Percentiles rank a stretch among this genome's conserved stretches.
These are phyloP conservation scores for Metarhizium sp. DNA, from an alignment of 2,329 filamentous ascomycete genomes.

Conservation along the genomic window DNA sequence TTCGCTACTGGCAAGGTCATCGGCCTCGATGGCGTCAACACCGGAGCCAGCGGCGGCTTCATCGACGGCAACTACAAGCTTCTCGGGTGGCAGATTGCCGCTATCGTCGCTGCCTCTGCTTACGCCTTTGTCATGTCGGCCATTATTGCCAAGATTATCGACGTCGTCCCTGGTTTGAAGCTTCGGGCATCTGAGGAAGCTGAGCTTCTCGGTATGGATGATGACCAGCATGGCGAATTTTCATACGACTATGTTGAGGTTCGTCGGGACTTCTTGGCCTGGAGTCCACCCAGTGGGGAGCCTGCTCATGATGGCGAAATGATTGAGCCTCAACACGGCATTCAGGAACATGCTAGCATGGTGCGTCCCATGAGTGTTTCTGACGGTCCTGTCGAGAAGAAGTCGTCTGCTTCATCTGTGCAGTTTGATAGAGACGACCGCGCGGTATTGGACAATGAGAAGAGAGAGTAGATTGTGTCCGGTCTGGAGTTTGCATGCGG, in stretches of 20 bases:
- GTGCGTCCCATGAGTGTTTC: conserved; percentile 17
- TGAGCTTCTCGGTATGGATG: conserved; percentile 80
- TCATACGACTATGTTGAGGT: conserved; percentile 89
- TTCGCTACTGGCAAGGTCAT: conserved; percentile 64
- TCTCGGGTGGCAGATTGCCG: conserved; percentile 73
- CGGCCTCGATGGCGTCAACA: conserved; percentile 69
- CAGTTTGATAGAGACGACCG: conserved; percentile 4
- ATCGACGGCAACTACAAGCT: conserved; percentile 65
- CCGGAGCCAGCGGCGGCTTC: conserved; percentile 57
- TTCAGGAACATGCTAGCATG: conserved; percentile 50
- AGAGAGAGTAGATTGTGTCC: conserved; percentile 1
- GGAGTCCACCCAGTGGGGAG: conserved; percentile 67
- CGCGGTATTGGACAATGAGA: conserved; percentile 1
- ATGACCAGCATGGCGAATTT: conserved; percentile 84
- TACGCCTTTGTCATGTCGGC: conserved; percentile 70
- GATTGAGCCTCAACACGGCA: conserved; percentile 60
- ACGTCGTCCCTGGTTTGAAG: conserved; percentile 67
- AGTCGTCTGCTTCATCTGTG: conserved; percentile 7
- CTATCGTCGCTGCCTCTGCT: conserved; percentile 54
- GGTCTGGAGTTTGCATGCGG: background rate
- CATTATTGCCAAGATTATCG: conserved; percentile 63
- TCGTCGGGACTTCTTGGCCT: conserved; percentile 77
- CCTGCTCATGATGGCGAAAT: conserved; percentile 49
- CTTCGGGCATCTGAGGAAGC: conserved; percentile 74
- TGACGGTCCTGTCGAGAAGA: conserved; percentile 8